A percentile compares a stretch with the other conserved stretches of the same genome.
These are phyloP conservation scores for Cinnamomum chago DNA, from an alignment of 164 flowering plant genomes.

Conservation along the genomic window DNA sequence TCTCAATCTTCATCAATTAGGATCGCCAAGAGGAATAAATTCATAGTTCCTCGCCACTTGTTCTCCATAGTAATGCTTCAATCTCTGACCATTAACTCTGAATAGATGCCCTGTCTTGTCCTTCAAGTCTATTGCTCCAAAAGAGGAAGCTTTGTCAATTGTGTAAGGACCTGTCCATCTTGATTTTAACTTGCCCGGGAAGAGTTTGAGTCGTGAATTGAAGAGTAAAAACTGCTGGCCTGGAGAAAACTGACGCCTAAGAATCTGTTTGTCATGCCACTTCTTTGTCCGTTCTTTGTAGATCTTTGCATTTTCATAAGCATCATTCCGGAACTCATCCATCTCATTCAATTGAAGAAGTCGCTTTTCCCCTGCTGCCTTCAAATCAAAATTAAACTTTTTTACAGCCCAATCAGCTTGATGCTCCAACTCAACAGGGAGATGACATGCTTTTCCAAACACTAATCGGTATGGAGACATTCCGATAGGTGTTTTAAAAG, in stretches of 20 bases:
- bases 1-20: no score
- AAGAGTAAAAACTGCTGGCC: neutral
- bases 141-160: neutral
- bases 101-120: no score
- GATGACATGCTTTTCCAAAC: conserved; percentile 7
- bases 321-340: conserved; percentile 5
- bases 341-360: conserved; percentile 11
- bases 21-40: no score
- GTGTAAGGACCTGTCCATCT: conserved; percentile 3
- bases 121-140: neutral
- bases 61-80: no score
- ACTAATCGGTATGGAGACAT: no score
- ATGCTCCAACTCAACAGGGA: conserved; percentile 11
- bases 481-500: no score
- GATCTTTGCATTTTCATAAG: conserved; percentile 12
- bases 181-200: conserved; percentile 1
- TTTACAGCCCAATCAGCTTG: neutral
- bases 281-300: no score
- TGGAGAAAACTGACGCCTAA: neutral
- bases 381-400: neutral
- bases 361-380: neutral
- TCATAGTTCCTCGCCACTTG: no score
- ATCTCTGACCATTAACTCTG: no score
- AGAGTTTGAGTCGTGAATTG: neutral
- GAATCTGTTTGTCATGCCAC: conserved; percentile 7